phyloP scores from a whole-genome alignment of 345 rosid genomes.

The Nephelium lappaceum region DNA sequence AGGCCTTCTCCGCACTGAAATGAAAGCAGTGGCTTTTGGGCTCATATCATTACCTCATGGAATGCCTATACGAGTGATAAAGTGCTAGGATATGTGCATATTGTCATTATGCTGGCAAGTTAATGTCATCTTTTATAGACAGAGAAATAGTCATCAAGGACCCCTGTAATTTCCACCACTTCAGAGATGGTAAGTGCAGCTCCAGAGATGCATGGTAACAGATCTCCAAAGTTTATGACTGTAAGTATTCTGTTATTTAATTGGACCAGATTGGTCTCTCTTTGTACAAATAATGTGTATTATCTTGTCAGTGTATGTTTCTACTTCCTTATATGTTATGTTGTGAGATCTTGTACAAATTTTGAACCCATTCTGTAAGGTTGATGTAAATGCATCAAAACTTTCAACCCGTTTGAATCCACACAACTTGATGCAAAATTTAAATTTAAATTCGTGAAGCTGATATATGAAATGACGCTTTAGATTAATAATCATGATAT shows the following conservation, averaged over 20 bases:
- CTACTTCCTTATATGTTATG: no score
- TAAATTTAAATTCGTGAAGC: neutral
- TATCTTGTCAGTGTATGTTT: no score
- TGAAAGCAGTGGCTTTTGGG: constrained; percentile 31
- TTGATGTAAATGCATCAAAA: neutral
- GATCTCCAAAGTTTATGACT: neutral
- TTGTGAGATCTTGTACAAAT: neutral
- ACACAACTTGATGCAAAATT: neutral
- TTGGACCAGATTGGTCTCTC: neutral
- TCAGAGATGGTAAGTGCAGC: constrained; percentile 31
- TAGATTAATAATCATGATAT: neutral
- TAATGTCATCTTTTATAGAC: constrained; percentile 29
- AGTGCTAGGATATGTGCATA: constrained; percentile 27
- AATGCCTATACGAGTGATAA: constrained; percentile 24
- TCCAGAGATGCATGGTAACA: constrained; percentile 26
- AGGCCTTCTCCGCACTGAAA: constrained; percentile 26
- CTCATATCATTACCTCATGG: constrained; percentile 20
- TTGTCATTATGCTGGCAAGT: constrained; percentile 31
- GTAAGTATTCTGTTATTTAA: no score
- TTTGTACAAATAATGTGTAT: neutral
- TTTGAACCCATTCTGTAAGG: neutral
- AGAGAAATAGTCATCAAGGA: constrained; percentile 28
- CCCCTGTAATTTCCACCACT: constrained; percentile 28
- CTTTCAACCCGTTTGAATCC: neutral
- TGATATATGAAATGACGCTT: neutral